Evolutionary conservation across 2,329 filamentous ascomycete species (phyloP).

Genomic region (Ophiostoma populinum): DNA sequence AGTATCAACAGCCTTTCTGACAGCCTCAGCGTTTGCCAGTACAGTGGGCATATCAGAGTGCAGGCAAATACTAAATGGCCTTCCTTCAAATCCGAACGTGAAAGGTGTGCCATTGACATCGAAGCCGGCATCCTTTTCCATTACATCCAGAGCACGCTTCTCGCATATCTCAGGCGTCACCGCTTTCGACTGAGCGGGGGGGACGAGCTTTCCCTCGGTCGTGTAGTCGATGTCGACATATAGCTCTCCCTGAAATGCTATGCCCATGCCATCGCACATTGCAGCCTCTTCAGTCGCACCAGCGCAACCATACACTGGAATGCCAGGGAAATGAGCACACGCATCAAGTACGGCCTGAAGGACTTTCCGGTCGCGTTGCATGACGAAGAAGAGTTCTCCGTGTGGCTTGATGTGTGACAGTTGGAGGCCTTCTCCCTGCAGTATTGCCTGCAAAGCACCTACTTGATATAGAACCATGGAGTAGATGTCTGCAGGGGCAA

Average conservation of each 20-base stretch:
- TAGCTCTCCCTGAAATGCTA: constrained; percentile 12
- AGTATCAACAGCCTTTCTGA: constrained; percentile 13
- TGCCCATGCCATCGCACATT: constrained; percentile 13
- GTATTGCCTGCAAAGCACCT: constrained; percentile 41
- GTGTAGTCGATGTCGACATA: constrained; percentile 13
- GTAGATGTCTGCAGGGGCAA: constrained; percentile 37
- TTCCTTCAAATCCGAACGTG: constrained; percentile 12
- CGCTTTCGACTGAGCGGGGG: constrained; percentile 10
- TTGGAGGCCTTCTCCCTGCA: constrained; percentile 35
- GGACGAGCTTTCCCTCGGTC: constrained; percentile 12
- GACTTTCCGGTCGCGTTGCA: constrained; percentile 2
- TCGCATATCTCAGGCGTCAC: constrained; percentile 12
- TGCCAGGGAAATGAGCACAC: not conserved
- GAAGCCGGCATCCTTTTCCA: constrained; percentile 9
- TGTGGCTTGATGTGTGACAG: constrained; percentile 48
- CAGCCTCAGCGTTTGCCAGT: constrained; percentile 13
- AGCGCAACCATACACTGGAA: not conserved
- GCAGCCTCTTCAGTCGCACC: not conserved
- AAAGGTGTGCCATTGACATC: constrained; percentile 11
- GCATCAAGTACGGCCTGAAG: constrained; percentile 2
- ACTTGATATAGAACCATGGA: constrained; percentile 45
- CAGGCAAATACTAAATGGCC: constrained; percentile 16
- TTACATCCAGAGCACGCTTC: constrained; percentile 10
- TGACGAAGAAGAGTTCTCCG: constrained; percentile 13
- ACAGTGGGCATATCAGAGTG: constrained; percentile 17